A percentile compares a stretch with the other conserved stretches of the same genome.
phyloP scores from a whole-genome alignment of 768 basidiomycete species.

The Gloeostereum incarnatum region DNA sequence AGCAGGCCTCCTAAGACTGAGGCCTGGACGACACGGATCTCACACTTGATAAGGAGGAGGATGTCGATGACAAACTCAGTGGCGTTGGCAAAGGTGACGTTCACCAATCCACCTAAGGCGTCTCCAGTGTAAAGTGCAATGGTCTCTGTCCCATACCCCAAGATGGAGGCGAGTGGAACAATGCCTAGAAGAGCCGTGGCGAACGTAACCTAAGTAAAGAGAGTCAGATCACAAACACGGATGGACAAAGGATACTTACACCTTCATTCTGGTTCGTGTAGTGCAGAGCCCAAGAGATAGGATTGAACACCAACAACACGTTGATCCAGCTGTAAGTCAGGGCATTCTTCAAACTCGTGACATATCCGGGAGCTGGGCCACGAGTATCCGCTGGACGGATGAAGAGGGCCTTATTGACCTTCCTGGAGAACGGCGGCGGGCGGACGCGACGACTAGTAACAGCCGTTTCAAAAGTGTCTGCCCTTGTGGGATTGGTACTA shows the following conservation, averaged over 20 bases:
- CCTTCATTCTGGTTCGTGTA: constrained; percentile 18
- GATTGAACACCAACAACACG: constrained; percentile 23
- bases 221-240: no score
- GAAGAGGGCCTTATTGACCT: no score
- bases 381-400: no score
- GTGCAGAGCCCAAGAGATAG: constrained; percentile 24
- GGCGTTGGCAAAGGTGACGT: constrained; percentile 43
- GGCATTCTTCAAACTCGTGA: constrained; percentile 2
- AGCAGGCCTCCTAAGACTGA: constrained; percentile 41
- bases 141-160: constrained; percentile 44
- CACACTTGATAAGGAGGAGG: constrained; percentile 22
- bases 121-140: constrained; percentile 39
- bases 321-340: constrained; percentile 13
- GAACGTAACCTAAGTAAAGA: constrained; percentile 22
- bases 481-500: no score
- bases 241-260: no score
- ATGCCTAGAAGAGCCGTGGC: constrained; percentile 23
- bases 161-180: constrained; percentile 24
- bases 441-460: no score
- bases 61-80: constrained; percentile 38
- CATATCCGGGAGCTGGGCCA: constrained; percentile 7
- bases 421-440: no score
- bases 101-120: constrained; percentile 42
- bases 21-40: constrained; percentile 44
- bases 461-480: no score